Conservation (phyloP, 2,329 filamentous ascomycete species). For the Geoglossum cookeanum region DNA sequence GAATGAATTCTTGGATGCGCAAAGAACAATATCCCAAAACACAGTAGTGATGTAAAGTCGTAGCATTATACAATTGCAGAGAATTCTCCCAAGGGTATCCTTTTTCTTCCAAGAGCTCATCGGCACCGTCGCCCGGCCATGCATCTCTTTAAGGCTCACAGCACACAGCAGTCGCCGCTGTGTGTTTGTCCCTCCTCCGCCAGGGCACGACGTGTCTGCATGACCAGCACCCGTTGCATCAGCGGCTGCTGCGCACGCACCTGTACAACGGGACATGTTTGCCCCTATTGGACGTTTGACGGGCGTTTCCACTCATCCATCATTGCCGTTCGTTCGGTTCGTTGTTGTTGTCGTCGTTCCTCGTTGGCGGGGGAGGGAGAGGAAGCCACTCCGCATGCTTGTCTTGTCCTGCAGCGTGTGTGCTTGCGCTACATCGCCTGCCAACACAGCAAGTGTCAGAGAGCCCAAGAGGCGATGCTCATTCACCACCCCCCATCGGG, state of each 20-base stretch:
- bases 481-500: background rate
- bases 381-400: too few relatives aligned
- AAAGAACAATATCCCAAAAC: conserved; percentile 2
- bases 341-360: background rate
- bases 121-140: background rate
- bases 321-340: background rate
- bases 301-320: background rate
- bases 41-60: background rate
- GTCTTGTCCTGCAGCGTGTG: background rate
- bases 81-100: background rate
- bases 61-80: background rate
- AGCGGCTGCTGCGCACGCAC: background rate
- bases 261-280: background rate
- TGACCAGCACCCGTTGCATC: background rate
- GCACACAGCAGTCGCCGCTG: background rate
- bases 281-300: background rate
- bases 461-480: background rate
- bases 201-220: conserved; percentile 1
- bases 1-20: background rate
- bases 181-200: background rate
- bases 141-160: background rate
- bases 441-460: background rate
- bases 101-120: background rate
- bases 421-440: background rate
- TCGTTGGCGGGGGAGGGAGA: background rate